Evolutionary conservation across 805 yeast species (phyloP), one percentile per base, ranked within the genome.

Genomic region (Pichia cabralensis): DNA sequence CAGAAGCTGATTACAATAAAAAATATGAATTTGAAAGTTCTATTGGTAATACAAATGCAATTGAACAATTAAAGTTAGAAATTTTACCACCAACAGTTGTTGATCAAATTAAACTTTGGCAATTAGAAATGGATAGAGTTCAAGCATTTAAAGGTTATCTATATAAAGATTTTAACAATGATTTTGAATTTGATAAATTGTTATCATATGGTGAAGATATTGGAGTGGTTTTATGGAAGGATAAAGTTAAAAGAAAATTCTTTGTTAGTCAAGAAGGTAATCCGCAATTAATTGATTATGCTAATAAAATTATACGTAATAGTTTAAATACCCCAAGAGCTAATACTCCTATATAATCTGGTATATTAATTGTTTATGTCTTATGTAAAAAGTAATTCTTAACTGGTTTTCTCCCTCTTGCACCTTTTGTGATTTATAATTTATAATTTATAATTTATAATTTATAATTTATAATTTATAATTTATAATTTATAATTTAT

Each of bases 21-120:
- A 79, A 78, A 52, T 53, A 75, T 33, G 92, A 80, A 40, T 69
- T 76, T 39, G 78, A 74, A 44, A 58, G 67, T 25, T 68, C 69
- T 19, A 62, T 68, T 33, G 58, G 58, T 12, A 52, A 52, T 31
- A 37, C 41, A 3, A 30, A 43, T 11, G 66, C 71, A 32, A 59
- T 70, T 5, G 50, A 47, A 22, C 68, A 69, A 42, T 71, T 75
- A 44, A 53, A 69, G 42, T 48, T 76, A 39, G 77, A 78, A 50
- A 62, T 92, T 10, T 55, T 82, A 6, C 97, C 97, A 4, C 95
- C 97, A 1, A 92, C 95, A 0, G 95, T 92, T n/a, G 82, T 84
- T 1, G 99, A 92, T 58, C 99, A 92, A 55, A 83, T 92, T 47
- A 79, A 77, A 52, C 65, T 92, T 34, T 92, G 99, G 99, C 97